Evolutionary conservation across 2,329 filamentous ascomycete species (phyloP), one percentile per base, ranked within the genome.

Genomic region (Cryphonectria nitschkei): DNA sequence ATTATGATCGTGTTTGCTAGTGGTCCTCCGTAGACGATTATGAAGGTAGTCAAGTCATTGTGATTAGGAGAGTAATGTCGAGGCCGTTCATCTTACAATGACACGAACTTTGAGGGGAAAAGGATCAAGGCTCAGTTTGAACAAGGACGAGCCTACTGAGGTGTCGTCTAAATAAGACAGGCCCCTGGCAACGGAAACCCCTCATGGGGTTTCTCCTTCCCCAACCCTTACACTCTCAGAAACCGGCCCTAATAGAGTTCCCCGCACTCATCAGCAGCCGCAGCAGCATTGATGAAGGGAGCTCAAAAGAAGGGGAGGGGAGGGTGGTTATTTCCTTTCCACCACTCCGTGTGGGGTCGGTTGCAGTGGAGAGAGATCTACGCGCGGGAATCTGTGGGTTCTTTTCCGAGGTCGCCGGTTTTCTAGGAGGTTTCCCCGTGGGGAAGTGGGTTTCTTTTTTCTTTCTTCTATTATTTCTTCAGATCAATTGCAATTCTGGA

Each of bases 361-460:
- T n/a, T 50, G 46, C 46, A n/a, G 46, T 50, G 46, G 46, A n/a
- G 46, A n/a, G 22, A n/a, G 46, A 50, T 50, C 46, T 50, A 50
- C 22, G 8, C 3, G 46, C 46, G 46, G 46, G 46, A 50, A 50
- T 6, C 46, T 50, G 46, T 50, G 46, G 46, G 46, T 50, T 50
- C 43, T 50, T 22, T 50, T 19, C 46, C 46, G 46, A n/a, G 22
- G 8, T 50, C 22, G 46, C 19, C 46, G 3, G 19, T 50, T 50
- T 34, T 19, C 8, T 19, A 37, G 32, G 8, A 16, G 46, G 19
- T 9, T 56, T 65, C 64, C 43, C 64, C 64, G 16, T 19, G 46
- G 32, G 64, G 64, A 65, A 65, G 64, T 65, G 64, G 64, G 13
- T 65, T 65, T 46, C 39, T 22, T 22, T 50, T 22, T n/a, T 22